Base-by-base conservation (phyloP, 768 basidiomycete genomes). In the Leucocoprinus sp. region DNA sequence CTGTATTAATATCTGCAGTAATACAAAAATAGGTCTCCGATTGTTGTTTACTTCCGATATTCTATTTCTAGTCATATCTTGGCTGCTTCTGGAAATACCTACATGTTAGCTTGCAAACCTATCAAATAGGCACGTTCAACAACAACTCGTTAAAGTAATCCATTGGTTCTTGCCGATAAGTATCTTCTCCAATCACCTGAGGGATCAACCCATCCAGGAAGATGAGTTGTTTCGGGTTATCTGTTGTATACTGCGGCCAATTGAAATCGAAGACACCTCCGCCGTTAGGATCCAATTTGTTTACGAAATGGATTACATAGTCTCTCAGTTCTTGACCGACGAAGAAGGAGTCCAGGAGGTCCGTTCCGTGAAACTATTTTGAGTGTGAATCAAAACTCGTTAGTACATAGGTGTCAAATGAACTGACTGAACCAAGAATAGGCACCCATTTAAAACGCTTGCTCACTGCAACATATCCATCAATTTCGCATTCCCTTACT, bases 281-380 rank as follows among this genome's bases (percentile, higher is more conserved):
- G 19, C 35, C 24, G 29, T 50, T 51, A 8, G 52, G 52, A 36
- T 50, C 45, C 23, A 71, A 64, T 5, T 54, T 64, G 42, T 49
- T 59, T n/a, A 57, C 62, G 46, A 75, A 74, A 42, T 66, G 61
- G 51, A 74, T 62, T 26, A 75, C 57, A 53, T 69, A 66, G 50
- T 70, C 67, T 8, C 65, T 53, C 55, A 74, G 55, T 42, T 71
- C 69, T 7, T 58, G 58, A 3, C 55, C 64, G 2, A 53, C 52
- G 49, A 65, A 74, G 23, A 66, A 42, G 14, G 42, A 52, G 19
- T 66, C 61, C 14, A 60, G 35, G 9, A 74, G 9, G 52, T 76
- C 71, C 0, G 65, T 60, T 2, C 48, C 52, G 48, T 76, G 75
- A 24, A 62, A 54, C 69, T 74, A 34, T n/a, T n/a, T n/a, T n/a